Base-by-base conservation (phyloP, 495 filamentous ascomycete genomes). In the Viridothelium virens region DNA sequence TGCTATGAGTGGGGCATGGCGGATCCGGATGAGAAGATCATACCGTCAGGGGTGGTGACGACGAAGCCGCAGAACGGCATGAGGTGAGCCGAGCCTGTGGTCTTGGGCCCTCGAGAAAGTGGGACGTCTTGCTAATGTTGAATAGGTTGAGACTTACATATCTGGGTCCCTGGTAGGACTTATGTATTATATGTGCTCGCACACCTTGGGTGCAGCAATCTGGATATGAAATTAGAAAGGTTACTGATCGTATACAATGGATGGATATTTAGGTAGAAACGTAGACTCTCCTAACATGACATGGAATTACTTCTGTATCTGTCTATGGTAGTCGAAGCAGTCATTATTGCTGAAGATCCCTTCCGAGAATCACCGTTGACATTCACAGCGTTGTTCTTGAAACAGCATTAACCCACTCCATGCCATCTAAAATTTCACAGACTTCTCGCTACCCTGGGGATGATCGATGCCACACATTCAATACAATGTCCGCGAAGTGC, bases 41-140 rank as follows among this genome's bases (percentile, higher is more conserved):
- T 61, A n/a, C 63, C 67, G 2, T 64, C 67, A 1, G 73, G 73
- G 9, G 69, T 68, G 41, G 67, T 74, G 61, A 74, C 73, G 41
- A 70, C 44, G 14, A 74, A 74, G 68, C 73, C 73, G 16, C 56
- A 39, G 41, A 56, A 69, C 61, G 73, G 73, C 3, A 69, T 75
- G 71, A 59, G 53, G 53, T 59, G 53, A 36, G 53, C 36, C 0
- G 31, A 0, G 7, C 36, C 14, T 31, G 7, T 53, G 5, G 31
- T 53, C n/a, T 53, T 18, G 12, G 16, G 25, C 1, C 25, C 7
- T 14, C 1, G 11, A 14, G 48, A 53, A 25, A 5, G n/a, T 16
- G n/a, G 48, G 5, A 31, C 1, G 18, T 36, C 33, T 9, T 59
- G 36, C 7, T 18, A 31, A 36, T 33, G n/a, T 11, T 14, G 36